Conservation (phyloP, 805 yeast species). For the Candida mattraensis region DNA sequence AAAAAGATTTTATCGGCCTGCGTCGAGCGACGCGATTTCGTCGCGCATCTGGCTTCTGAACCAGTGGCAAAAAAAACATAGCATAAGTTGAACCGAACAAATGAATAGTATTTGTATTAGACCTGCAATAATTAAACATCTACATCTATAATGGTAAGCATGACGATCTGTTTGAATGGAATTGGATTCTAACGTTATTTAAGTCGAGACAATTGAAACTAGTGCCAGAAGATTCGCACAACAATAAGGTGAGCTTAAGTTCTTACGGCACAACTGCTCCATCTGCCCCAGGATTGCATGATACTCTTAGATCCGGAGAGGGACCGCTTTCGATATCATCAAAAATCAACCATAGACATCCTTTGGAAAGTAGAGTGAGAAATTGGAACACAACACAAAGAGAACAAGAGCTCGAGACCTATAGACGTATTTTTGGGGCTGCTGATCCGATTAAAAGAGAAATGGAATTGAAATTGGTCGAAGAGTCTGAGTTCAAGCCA, state of each 20-base stretch:
- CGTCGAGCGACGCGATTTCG: conserved; percentile 13
- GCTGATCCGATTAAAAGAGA: conserved; percentile 91
- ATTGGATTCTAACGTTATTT: conserved; percentile 1
- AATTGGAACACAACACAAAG: conserved; percentile 82
- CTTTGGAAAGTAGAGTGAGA: conserved; percentile 71
- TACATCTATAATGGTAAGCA: conserved; percentile 7
- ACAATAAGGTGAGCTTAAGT: conserved; percentile 49
- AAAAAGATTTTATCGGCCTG: conserved; percentile 8
- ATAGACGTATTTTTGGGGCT: conserved; percentile 83
- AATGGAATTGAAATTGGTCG: conserved; percentile 82
- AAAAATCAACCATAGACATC: conserved; percentile 76
- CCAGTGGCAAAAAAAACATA: conserved; percentile 16
- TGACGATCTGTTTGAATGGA: background rate
- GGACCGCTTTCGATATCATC: conserved; percentile 64
- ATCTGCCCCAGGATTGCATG: conserved; percentile 71
- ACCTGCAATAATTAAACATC: background rate
- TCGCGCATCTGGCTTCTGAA: too few species aligned
- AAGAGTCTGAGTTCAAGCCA: conserved; percentile 70
- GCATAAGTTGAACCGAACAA: too few species aligned
- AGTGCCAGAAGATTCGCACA: conserved; percentile 52
- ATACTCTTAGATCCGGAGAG: conserved; percentile 60
- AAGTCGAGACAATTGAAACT: conserved; percentile 46
- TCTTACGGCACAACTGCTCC: conserved; percentile 55
- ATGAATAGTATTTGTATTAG: too few species aligned
- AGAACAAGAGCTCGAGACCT: conserved; percentile 68